Base-by-base conservation (phyloP, 768 basidiomycete genomes). In the Boletus huronensis region DNA sequence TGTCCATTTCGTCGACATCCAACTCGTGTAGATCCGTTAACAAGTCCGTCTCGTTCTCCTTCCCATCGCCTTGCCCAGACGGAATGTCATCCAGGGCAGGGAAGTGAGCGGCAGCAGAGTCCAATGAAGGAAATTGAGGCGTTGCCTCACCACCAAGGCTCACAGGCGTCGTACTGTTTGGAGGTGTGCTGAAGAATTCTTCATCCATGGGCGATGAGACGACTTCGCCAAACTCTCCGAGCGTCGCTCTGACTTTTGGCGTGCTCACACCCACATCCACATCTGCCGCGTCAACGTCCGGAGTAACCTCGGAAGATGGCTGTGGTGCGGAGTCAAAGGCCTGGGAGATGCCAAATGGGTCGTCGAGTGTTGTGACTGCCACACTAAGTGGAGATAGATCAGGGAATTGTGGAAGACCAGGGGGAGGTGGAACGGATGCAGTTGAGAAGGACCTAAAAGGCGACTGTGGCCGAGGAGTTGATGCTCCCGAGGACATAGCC, bases 171-270 rank as follows among this genome's bases (percentile, higher is more conserved):
- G 61, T 55, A n/a, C 73, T 77, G 13, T 78, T 77, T 1, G 80
- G 82, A 28, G 86, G 84, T 0, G 85, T 88, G 46, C 77, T 72
- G 61, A 89, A 89, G 16, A 76, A 60, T 31, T 88, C 85, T 29
- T 79, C 79, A 8, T 70, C 72, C 52, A 70, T 65, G 14, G 75
- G 66, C 2, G 72, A 66, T 3, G 67, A 55, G 19, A 72, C 53
- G 26, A 67, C 48, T 6, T 59, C 59, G 9, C 58, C 50, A 40
- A 59, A 59, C n/a, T 64, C 56, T 40, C 50, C 58, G 29, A 48
- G 34, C 17, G 14, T 47, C 14, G 55, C 31, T 17, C 48, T 63
- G 47, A 53, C 35, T 50, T 58, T 62, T 21, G 67, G 64, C 6
- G 68, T 64, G 26, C 50, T 58, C 47, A 54, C 46, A 17, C 64